phyloP scores from a whole-genome alignment of 2,329 filamentous ascomycete species.

The Plectosphaerella sp. region DNA sequence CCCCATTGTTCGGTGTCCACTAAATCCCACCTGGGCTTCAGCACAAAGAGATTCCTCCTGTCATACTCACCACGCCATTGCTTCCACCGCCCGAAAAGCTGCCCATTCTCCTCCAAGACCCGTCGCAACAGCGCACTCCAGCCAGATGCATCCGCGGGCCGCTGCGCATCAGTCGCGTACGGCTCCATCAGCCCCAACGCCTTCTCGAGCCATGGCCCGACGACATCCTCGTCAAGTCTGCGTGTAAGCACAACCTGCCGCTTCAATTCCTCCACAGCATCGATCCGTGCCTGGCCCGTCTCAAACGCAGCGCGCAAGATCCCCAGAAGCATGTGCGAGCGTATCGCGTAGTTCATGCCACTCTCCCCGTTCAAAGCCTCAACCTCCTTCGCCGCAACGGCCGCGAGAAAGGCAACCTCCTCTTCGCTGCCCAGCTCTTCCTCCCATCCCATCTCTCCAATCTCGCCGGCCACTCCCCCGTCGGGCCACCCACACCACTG shows the following conservation, averaged over 20 bases:
- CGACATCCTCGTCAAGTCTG: background rate
- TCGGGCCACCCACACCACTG: conserved; percentile 8
- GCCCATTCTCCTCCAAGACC: conserved; percentile 3
- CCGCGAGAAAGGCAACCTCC: conserved; percentile 12
- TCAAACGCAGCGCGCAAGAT: conserved; percentile 7
- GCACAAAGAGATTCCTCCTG: no score
- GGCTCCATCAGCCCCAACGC: background rate
- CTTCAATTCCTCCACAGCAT: conserved; percentile 1
- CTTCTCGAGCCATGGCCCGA: conserved; percentile 2
- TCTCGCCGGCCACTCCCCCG: background rate
- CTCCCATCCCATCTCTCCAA: conserved; percentile 8
- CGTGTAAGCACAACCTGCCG: background rate
- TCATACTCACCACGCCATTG: background rate
- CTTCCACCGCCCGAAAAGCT: conserved; percentile 5
- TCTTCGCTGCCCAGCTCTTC: conserved; percentile 13
- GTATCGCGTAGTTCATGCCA: conserved; percentile 8
- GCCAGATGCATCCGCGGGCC: background rate
- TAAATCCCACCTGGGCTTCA: no score
- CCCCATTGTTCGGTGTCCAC: no score
- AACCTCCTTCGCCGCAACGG: conserved; percentile 10
- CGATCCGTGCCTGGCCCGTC: background rate
- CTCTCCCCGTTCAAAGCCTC: conserved; percentile 1
- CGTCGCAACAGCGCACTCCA: background rate
- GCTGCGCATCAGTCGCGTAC: background rate
- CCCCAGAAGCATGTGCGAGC: conserved; percentile 12